Evolutionary conservation across 371 early-diverging fungal species (phyloP), one percentile per base, ranked within the genome.

Genomic region (Chytridiales sp.): DNA sequence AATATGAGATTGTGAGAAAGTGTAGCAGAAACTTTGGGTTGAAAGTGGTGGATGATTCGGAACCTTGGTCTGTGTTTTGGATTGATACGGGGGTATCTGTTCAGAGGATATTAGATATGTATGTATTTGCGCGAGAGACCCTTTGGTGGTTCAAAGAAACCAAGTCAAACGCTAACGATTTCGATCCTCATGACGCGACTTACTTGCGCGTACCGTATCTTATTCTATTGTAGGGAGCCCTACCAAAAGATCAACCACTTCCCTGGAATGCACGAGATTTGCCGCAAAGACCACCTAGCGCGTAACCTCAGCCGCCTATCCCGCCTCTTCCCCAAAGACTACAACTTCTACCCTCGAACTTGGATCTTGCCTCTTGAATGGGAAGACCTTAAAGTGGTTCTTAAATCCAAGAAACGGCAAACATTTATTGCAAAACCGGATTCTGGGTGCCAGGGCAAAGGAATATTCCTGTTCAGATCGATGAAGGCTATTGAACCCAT

Each of bases 261-360:
- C 44, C 82, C 82, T 2, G 82, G 80, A 4, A 82, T 82, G 82
- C 73, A 78, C 43, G 74, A 75, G 27, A 78, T 82, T 29, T 82
- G 82, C 47, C 68, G 78, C 17, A 82, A 82, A 56, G 76, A 79
- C 56, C 46, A 67, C 24, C 67, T 82, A 0, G 82, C 80, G 1
- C 75, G 82, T 26, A 82, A 78, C 48, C 62, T 80, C 4, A 48
- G 44, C 9, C 68, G 74, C 22, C 61, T 80, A 4, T 62, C 69
- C 11, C 56, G 75, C 0, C 43, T 64, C n/a, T 73, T 79, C 26
- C 80, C 80, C 1, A 69, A 70, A 41, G 78, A 79, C 30, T 80
- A 70, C 64, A 74, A 69, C 46, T 82, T 82, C 54, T 74, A 66
- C 39, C 82, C 82, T 4, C 64, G 67, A 27, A 77, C 82, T 0